Evolutionary conservation across 2,329 filamentous ascomycete species (phyloP).

Genomic region (Tolypocladium tropicale): DNA sequence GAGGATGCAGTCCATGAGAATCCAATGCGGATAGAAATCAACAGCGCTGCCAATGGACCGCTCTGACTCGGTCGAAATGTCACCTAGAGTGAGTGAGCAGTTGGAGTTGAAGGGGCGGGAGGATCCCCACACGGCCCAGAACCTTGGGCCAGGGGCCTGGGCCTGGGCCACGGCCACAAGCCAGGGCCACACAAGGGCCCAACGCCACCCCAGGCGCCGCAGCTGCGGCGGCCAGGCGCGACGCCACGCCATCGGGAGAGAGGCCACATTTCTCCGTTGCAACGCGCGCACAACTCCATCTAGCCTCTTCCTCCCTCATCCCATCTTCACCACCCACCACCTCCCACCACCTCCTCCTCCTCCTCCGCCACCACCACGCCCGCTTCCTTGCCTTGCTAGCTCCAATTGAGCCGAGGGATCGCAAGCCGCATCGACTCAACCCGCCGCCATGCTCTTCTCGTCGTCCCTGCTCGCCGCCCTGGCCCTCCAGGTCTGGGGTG

Average conservation of each 20-base stretch:
- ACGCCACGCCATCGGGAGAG: background rate
- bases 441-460: conserved; percentile 57
- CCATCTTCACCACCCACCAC: background rate
- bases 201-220: background rate
- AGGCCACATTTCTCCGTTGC: background rate
- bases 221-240: background rate
- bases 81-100: too few species aligned
- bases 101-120: background rate
- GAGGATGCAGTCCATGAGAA: too few species aligned
- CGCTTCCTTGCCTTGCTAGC: background rate
- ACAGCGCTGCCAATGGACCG: too few species aligned
- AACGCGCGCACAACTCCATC: background rate
- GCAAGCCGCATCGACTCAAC: background rate
- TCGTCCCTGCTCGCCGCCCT: conserved; percentile 62
- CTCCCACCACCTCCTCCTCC: background rate
- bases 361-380: background rate
- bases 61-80: too few species aligned
- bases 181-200: background rate
- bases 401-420: background rate
- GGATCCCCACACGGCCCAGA: background rate
- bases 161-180: background rate
- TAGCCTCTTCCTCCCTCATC: background rate
- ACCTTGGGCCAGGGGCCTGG: background rate
- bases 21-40: too few species aligned
- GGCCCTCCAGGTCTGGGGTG: conserved; percentile 57